Conservation (phyloP, 1,284 basidiomycete genomes). For the Lignosus rhinocerotis region DNA sequence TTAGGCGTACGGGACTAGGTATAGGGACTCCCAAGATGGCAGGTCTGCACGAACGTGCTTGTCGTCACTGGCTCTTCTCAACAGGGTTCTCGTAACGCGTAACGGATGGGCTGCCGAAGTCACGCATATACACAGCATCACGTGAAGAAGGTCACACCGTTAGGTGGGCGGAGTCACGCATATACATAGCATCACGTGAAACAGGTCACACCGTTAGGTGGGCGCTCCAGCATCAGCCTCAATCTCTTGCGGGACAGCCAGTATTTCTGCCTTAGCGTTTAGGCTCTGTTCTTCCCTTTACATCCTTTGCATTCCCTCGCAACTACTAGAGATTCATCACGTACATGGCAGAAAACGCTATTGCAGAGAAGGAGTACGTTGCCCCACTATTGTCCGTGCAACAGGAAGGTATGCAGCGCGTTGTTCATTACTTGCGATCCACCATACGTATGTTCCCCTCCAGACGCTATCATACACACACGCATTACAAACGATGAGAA, state of each 20-base stretch:
- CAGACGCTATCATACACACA: constrained; percentile 75
- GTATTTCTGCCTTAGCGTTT: background rate
- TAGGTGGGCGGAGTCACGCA: background rate
- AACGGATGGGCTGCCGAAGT: background rate
- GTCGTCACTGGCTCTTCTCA: constrained; percentile 23
- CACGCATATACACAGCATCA: background rate
- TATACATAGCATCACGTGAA: no score
- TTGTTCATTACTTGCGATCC: constrained; percentile 3
- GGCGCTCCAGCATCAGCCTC: background rate
- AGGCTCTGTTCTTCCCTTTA: background rate
- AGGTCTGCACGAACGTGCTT: constrained; percentile 36
- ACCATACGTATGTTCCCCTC: constrained; percentile 14
- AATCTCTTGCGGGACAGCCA: background rate
- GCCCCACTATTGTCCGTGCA: constrained; percentile 56
- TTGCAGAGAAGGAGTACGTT: constrained; percentile 18
- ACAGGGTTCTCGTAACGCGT: no score
- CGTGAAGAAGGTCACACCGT: background rate
- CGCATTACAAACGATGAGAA: constrained; percentile 69
- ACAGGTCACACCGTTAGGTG: background rate
- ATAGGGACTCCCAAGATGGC: constrained; percentile 22
- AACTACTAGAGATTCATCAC: background rate
- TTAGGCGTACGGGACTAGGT: constrained; percentile 19
- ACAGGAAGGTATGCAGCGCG: constrained; percentile 58
- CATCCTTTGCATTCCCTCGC: background rate
- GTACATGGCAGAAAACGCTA: background rate